Evolutionary conservation across 352 stramenopile genomes (phyloP).

Genomic region (Phytophthora cajani): DNA sequence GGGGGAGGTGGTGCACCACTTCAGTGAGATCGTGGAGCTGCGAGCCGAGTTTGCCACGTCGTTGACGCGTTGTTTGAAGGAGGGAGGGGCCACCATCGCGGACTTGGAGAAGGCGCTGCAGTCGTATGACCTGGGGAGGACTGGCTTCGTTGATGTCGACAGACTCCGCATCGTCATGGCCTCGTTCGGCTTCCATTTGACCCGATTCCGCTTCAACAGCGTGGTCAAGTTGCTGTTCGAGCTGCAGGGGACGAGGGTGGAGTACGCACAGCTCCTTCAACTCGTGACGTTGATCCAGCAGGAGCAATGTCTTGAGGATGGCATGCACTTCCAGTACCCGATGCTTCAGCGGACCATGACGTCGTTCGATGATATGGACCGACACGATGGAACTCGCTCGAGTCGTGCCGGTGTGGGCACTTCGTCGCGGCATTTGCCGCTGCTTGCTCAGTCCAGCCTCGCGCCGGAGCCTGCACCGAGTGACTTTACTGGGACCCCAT

Average conservation of each 20-base stretch:
- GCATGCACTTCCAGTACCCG: background rate
- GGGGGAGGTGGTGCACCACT: conserved; percentile 59
- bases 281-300: conserved; percentile 43
- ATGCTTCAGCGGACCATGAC: conserved; percentile 18
- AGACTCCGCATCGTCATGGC: conserved; percentile 48
- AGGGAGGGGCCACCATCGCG: conserved; percentile 13
- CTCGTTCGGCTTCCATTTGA: conserved; percentile 54
- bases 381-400: background rate
- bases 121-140: conserved; percentile 25
- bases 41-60: conserved; percentile 52
- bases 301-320: conserved; percentile 18
- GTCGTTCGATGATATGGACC: conserved; percentile 22
- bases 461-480: conserved; percentile 23
- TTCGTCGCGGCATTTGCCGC: conserved; percentile 17
- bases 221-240: conserved; percentile 62
- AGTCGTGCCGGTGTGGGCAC: background rate
- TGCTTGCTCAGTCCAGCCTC: conserved; percentile 26
- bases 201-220: conserved; percentile 63
- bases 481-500: conserved; percentile 25
- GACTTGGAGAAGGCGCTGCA: conserved; percentile 42
- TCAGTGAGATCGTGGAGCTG: conserved; percentile 62
- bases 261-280: conserved; percentile 54
- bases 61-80: conserved; percentile 34
- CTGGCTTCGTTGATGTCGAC: conserved; percentile 49
- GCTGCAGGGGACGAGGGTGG: conserved; percentile 44